phyloP scores from a whole-genome alignment of 495 filamentous ascomycete species.

The Tuber aestivum region DNA sequence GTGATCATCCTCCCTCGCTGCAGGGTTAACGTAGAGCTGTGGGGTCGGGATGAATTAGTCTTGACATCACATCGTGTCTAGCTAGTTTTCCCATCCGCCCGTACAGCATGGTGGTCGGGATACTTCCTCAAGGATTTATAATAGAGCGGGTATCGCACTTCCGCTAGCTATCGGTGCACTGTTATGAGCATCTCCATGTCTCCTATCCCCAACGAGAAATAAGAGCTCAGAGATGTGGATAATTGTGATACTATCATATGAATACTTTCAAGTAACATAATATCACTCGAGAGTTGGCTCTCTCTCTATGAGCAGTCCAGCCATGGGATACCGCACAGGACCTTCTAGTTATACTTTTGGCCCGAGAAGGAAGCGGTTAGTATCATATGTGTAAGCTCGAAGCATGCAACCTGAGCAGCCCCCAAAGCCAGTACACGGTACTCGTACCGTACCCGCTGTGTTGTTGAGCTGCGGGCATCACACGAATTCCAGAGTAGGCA shows the following conservation, averaged over 20 bases:
- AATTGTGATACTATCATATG: background rate
- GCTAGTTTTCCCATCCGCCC: too few relatives aligned
- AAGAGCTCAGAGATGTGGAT: background rate
- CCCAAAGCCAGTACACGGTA: too few relatives aligned
- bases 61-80: background rate
- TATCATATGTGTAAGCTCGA: background rate
- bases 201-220: background rate
- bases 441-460: background rate
- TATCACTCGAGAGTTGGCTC: background rate
- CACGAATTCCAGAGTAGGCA: too few relatives aligned
- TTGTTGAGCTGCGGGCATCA: background rate
- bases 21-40: background rate
- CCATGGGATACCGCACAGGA: background rate
- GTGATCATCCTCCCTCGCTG: background rate
- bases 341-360: background rate
- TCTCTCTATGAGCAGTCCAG: background rate
- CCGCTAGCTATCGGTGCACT: background rate
- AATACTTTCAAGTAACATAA: background rate
- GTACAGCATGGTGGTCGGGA: background rate
- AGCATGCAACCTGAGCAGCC: background rate
- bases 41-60: background rate
- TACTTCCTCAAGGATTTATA: background rate
- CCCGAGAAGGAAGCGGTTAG: background rate
- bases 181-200: background rate
- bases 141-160: background rate